Base-by-base conservation (phyloP, 2,329 filamentous ascomycete genomes). In the Neoarthrinium moseri region DNA sequence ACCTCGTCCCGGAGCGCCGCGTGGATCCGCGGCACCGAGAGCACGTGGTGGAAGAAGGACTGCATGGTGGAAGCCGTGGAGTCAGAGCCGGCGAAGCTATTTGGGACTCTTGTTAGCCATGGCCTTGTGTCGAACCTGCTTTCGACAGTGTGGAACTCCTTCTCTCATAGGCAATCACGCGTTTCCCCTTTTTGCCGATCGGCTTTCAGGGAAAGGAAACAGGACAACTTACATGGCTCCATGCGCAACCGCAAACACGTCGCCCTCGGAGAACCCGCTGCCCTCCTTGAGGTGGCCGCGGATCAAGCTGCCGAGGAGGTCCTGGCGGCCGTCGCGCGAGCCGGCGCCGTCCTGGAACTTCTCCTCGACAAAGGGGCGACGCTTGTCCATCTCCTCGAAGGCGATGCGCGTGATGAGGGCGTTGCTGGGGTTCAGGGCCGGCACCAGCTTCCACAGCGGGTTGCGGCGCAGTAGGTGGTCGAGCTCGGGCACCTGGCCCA, bases 11-110 rank as follows among this genome's bases (percentile, higher is more conserved):
- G 52, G 1, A 80, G 57, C 4, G 51, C 50, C 2, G 54, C 43
- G 52, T 77, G 72, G 10, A 77, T 66, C 0, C 53, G 59, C 2
- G 65, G 62, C 18, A 72, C 68, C 29, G 72, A 68, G 8, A 80
- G 65, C 1, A 74, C 64, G 33, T 71, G 70, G 65, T 71, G 75
- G 64, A 76, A 77, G 59, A 79, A 77, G 45, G 74, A 78, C 51
- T 79, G 75, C 75, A 80, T 79, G 0, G 75, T 78, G 6, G 75
- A 78, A 10, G 80, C 79, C 0, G 80, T 81, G 0, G 79, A 81
- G 61, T 83, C 80, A 17, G 80, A 81, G 21, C 80, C 80, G 13
- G 79, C 78, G 56, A 81, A 77, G 51, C 75, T 79, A 33, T 21
- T 11, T 17, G n/a, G 0, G 6, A 4, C n/a, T 5, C 21, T 26